Base-by-base conservation (phyloP, 2,329 filamentous ascomycete genomes). In the Penicillium sp. region DNA sequence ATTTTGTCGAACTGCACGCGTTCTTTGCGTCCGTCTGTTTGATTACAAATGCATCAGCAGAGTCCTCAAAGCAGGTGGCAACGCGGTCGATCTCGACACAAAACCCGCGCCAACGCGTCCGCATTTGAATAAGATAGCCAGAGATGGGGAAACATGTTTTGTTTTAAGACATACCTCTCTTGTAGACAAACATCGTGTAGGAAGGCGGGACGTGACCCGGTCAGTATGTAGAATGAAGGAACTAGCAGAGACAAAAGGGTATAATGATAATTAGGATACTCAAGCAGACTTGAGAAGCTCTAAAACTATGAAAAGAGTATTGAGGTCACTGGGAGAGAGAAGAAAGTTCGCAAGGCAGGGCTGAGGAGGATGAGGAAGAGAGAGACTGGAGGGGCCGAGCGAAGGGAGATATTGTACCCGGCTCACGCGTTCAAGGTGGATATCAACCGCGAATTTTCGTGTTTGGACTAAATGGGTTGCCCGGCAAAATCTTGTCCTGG, bases 1-100 rank as follows among this genome's bases (percentile, higher is more conserved):
- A 99, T 99, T 85, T 99, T 99, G 86, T 99, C 95, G 84, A 99
- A 99, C 81, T 99, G 95, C 69, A 99, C 95, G 81, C 95, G 95
- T 87, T 99, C 95, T 85, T 98, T 97, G 85, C 95, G 95, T 83
- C 94, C 94, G 87, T 99, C 95, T 98, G 71, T 45, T 6, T 44
- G 50, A 63, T 58, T 57, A 48, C 45, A 61, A 49, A 52, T 51
- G 30, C 35, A 63, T 74, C 63, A 75, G 70, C 62, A 61, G 48
- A 54, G 29, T 47, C 60, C 26, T 19, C 15, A 29, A n/a, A 47
- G 48, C 23, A 47, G 53, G 67, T 69, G 70, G 66, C 68, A 67
- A 71, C 49, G 38, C 29, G 45, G 4, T 46, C n/a, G 23, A 52
- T 44, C 5, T 9, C n/a, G 9, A 41, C 9, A 5, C 19, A 26